These are phyloP conservation scores for Fragilariopsis cylindrus DNA, from an alignment of 108 stramenopile species.

Conservation along the genomic window DNA sequence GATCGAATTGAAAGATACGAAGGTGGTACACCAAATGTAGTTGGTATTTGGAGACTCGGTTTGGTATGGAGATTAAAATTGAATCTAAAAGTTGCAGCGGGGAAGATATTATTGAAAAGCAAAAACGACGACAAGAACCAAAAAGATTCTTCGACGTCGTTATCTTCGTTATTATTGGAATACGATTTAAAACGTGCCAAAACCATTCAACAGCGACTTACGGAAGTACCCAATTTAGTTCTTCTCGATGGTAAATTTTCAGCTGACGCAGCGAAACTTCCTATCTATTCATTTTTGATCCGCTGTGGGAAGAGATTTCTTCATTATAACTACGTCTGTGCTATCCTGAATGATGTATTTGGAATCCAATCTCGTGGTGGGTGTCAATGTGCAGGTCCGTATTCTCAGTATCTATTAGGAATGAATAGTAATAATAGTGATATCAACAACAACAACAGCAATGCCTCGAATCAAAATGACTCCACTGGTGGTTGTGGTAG, in stretches of 20 bases:
- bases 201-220: slow-evolving; percentile 45
- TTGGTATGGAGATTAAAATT: slow-evolving; percentile 81
- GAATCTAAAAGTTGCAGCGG: slow-evolving; percentile 50
- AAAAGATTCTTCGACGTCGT: slow-evolving; percentile 24
- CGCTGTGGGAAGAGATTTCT: slow-evolving; percentile 79
- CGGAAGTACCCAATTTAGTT: slow-evolving; percentile 74
- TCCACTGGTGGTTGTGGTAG: slow-evolving; percentile 5
- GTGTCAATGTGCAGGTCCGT: slow-evolving; percentile 95
- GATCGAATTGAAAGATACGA: slow-evolving; percentile 97
- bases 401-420: slow-evolving; percentile 83
- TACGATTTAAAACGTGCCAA: slow-evolving; percentile 69
- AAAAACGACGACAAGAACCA: background rate
- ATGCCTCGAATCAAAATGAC: background rate
- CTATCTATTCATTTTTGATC: slow-evolving; percentile 84
- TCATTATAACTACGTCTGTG: slow-evolving; percentile 97
- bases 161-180: slow-evolving; percentile 33
- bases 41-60: slow-evolving; percentile 89
- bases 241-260: slow-evolving; percentile 53
- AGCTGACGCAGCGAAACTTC: slow-evolving; percentile 44
- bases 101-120: background rate
- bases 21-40: slow-evolving; percentile 96
- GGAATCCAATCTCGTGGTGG: slow-evolving; percentile 96
- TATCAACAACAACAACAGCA: slow-evolving; percentile 34
- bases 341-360: slow-evolving; percentile 96
- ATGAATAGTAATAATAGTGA: slow-evolving; percentile 38